Percentiles rank a stretch among this genome's conserved stretches.
Conservation (phyloP, 768 basidiomycete species). For the Hortiboletus campestris region DNA sequence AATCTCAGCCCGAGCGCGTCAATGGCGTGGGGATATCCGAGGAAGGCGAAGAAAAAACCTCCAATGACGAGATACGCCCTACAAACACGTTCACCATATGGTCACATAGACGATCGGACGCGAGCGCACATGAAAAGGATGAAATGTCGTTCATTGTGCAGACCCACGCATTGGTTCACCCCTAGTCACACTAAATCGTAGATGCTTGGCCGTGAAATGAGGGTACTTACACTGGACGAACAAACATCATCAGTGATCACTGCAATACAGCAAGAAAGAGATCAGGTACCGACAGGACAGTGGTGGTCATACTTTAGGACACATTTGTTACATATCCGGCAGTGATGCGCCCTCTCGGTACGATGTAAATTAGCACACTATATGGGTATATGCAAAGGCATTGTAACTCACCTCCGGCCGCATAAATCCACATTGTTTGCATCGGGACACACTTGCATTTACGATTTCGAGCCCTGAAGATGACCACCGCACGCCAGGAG, state of each 20-base stretch:
- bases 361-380: slow-evolving; percentile 12
- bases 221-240: slow-evolving; percentile 38
- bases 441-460: slow-evolving; percentile 54
- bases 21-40: slow-evolving; percentile 64
- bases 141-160: slow-evolving; percentile 95
- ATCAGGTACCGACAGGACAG: slow-evolving; percentile 66
- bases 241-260: not conserved
- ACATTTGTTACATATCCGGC: slow-evolving; percentile 86
- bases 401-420: slow-evolving; percentile 71
- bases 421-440: slow-evolving; percentile 62
- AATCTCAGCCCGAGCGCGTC: slow-evolving; percentile 56
- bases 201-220: not conserved
- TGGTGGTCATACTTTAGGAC: slow-evolving; percentile 91
- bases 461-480: slow-evolving; percentile 47
- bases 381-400: not conserved
- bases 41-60: slow-evolving; percentile 54
- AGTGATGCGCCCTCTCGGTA: slow-evolving; percentile 85
- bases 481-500: slow-evolving; percentile 50
- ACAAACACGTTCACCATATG: not conserved
- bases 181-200: slow-evolving; percentile 42
- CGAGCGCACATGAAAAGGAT: slow-evolving; percentile 82
- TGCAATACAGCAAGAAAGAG: not conserved
- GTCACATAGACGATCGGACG: not conserved
- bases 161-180: slow-evolving; percentile 97
- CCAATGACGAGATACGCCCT: slow-evolving; percentile 82